These are phyloP conservation scores for Peniophora sp. DNA, from an alignment of 1,284 basidiomycete genomes.

Conservation along the genomic window DNA sequence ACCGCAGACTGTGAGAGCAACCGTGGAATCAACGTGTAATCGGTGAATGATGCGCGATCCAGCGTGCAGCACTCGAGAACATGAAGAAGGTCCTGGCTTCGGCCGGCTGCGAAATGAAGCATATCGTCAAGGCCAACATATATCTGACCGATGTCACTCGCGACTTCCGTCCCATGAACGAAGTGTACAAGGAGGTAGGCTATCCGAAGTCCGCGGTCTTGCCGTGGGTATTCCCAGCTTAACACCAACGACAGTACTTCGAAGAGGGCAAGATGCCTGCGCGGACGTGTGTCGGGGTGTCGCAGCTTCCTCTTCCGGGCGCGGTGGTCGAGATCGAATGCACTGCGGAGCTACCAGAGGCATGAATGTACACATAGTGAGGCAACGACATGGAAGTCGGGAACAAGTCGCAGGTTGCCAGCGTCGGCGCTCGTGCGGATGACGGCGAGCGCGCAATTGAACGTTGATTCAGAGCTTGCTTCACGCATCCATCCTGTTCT, in stretches of 20 bases:
- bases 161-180: conserved; percentile 48
- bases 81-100: conserved; percentile 47
- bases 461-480: no score
- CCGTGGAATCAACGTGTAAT: no score
- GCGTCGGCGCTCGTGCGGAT: no score
- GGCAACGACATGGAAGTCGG: no score
- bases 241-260: conserved; percentile 35
- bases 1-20: conserved; percentile 17
- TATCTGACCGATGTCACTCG: conserved; percentile 44
- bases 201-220: no score
- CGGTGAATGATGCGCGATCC: neutral
- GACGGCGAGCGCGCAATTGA: no score
- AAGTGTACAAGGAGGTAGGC: conserved; percentile 40
- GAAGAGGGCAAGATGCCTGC: conserved; percentile 31
- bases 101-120: conserved; percentile 47
- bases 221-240: neutral
- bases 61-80: conserved; percentile 54
- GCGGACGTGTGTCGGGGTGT: conserved; percentile 55
- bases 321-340: conserved; percentile 64
- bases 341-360: conserved; percentile 35
- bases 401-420: no score
- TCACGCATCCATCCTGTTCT: no score
- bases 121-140: conserved; percentile 56
- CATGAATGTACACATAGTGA: neutral
- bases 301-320: conserved; percentile 41